These are phyloP conservation scores for Daucus carota DNA, from an alignment of 129 eudicot species.

Conservation along the genomic window DNA sequence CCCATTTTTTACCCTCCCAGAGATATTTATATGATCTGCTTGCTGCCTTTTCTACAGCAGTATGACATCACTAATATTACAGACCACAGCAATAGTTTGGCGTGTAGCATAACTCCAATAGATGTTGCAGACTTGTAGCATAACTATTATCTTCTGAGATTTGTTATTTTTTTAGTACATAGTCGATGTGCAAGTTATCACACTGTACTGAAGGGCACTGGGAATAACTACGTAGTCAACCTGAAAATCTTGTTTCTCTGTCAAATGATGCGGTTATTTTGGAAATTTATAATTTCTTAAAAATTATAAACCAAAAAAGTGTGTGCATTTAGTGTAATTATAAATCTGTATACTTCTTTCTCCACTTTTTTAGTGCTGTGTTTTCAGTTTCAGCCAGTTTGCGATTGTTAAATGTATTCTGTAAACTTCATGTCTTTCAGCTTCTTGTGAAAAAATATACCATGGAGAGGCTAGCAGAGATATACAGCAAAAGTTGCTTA, in stretches of 20 bases:
- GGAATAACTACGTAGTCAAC: not conserved
- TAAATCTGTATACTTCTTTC: constrained; percentile 57
- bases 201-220: not conserved
- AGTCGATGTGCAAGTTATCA: too few species aligned
- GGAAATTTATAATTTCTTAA: too few species aligned
- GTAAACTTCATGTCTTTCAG: constrained; percentile 24
- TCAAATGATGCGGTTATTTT: not conserved
- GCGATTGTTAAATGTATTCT: not conserved
- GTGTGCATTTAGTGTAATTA: not conserved
- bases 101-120: too few species aligned
- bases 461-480: constrained; percentile 79
- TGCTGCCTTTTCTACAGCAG: too few species aligned
- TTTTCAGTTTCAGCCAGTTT: not conserved
- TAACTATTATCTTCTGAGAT: too few species aligned
- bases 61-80: too few species aligned
- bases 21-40: too few species aligned
- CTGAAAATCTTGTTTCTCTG: not conserved
- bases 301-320: not conserved
- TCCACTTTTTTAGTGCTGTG: not conserved
- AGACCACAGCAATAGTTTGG: too few species aligned
- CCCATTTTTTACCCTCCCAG: too few species aligned
- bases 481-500: constrained; percentile 54
- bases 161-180: too few species aligned
- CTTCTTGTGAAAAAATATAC: constrained; percentile 70
- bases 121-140: too few species aligned